phyloP scores from a whole-genome alignment of 257 asterid species.

The Nicotiana paniculata region DNA sequence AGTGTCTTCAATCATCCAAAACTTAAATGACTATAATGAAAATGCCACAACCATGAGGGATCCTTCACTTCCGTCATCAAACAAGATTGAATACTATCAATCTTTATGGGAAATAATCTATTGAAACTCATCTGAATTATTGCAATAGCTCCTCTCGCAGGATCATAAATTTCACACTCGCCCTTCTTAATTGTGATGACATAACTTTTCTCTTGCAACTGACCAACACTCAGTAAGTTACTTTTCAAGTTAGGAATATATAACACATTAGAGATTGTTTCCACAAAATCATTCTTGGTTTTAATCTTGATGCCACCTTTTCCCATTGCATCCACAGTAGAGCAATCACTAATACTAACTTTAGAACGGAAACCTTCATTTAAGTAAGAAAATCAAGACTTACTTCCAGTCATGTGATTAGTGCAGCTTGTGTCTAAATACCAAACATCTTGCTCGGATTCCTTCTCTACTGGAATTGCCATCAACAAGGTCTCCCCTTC shows the following conservation, averaged over 20 bases:
- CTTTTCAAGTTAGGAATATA: not conserved
- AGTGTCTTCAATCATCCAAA: not conserved
- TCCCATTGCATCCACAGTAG: not conserved
- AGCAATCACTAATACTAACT: not conserved
- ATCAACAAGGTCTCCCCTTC: not conserved
- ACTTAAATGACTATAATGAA: not conserved
- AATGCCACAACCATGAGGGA: slow-evolving; percentile 1
- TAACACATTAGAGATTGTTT: not conserved
- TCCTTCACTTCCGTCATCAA: not conserved
- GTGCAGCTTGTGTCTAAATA: not conserved
- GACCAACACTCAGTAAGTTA: not conserved
- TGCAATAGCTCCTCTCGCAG: not conserved
- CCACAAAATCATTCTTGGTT: too few relatives aligned
- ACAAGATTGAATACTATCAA: not conserved
- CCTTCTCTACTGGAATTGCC: not conserved
- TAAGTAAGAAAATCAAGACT: not conserved
- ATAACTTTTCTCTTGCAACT: not conserved
- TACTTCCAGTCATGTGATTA: not conserved
- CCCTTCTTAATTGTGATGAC: not conserved
- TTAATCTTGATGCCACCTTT: not conserved
- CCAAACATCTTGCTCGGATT: not conserved
- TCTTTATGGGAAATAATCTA: not conserved
- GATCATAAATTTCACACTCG: not conserved
- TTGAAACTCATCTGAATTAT: not conserved
- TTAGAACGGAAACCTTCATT: not conserved